Base-by-base conservation (phyloP, 2,329 filamentous ascomycete genomes). In the Apiospora sp. region DNA sequence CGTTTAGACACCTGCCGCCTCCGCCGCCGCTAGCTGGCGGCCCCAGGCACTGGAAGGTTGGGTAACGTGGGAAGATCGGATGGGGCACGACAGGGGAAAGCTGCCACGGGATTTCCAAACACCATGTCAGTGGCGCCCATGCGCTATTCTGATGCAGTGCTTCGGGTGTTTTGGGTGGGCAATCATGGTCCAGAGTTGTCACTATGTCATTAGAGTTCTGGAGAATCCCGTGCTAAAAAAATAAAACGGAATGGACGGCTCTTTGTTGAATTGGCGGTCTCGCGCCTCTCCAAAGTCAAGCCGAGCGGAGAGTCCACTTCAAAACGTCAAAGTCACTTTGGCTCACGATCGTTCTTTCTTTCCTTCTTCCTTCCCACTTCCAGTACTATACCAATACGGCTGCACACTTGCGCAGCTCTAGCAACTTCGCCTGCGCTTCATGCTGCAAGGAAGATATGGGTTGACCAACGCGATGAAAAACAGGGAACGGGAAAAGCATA, bases 401-500 rank as follows among this genome's bases (percentile, higher is more conserved):
- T 37, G 67, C 44, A 30, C 67, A 24, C 54, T 72, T 48, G 49
- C 24, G 41, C 46, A 72, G 69, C 72, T 69, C 68, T 58, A 72
- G 58, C 71, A 22, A 34, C 44, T 8, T n/a, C 24, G 41, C 22
- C 16, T 41, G 44, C 16, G 44, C 68, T 37, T 37, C 69, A 27
- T 30, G n/a, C 48, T 13, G 58, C 58, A 41, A 13, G 54, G 54
- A 37, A 41, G 58, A 64, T 14, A 64, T 41, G 58, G 58, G 34
- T n/a, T 64, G 58, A 34, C 58, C 58, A n/a, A 41, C 34, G 16
- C 24, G 41, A 70, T 41, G 27, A 44, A 12, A 43, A 43, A 58
- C 54, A 46, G 72, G 71, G 68, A 69, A 48, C 54, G 69, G 69
- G 54, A 27, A 44, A 71, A 67, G 61, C 75, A 68, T 75, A 77